Base-by-base conservation (phyloP, 331 rosid genomes). In the Rhamnella rubrinervis region DNA sequence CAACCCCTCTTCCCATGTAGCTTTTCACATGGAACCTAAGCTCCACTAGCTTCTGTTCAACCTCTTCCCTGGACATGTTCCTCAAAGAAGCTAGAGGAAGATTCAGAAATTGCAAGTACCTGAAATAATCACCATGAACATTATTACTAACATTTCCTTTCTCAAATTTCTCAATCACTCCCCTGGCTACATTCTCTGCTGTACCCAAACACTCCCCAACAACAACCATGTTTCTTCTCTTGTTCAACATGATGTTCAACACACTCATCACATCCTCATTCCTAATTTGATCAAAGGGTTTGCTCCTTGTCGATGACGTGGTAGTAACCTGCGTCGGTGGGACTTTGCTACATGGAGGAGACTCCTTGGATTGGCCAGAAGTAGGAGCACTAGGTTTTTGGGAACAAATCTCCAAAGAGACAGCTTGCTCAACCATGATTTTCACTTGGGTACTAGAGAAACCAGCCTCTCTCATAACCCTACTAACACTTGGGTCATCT, bases 391-490 rank as follows among this genome's bases (percentile, higher is more conserved):
- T 38, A 72, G 64, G 9, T 17, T 4, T 74, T 65, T 78, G 84
- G 41, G 90, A 81, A 80, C 80, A 80, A 66, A 82, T 79, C 57
- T 90, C 95, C 23, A 80, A 38, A 52, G 96, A 85, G 76, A 85
- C 82, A 60, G 87, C 65, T 73, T 90, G 93, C 40, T 90, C 92
- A 51, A 90, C 95, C 59, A 77, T 75, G 59, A 6, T 72, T 82
- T 90, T 90, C 2, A 90, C 84, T 72, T 76, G 88, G 59, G 92
- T 63, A 51, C 96, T 90, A 11, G 93, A 87, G 73, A 90, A 90
- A 77, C 95, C 92, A 71, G 96, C 95, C 73, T 90, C 96, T 71
- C 96, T 87, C 96, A 90, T 90, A 65, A 90, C 96, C 63, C 96
- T 82, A 37, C 96, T 90, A 23, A 90, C 96, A 82, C 95, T 87